Base-by-base conservation (phyloP, 225 moss, liverwort and hornwort species). In the Sphagnum tenellum region DNA sequence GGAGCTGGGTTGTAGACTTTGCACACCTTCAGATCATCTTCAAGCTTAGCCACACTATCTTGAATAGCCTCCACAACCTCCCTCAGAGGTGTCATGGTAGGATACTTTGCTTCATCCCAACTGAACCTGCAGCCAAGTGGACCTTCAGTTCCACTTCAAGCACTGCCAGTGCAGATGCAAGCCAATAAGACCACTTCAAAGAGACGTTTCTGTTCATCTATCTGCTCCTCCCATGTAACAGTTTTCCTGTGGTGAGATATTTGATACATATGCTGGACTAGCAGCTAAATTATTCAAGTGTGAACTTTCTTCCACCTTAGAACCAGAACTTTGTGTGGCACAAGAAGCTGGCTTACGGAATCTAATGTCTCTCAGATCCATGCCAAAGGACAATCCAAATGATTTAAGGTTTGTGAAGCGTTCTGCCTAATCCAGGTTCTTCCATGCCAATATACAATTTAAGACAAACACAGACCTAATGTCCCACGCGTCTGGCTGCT, bases 31-130 rank as follows among this genome's bases (percentile, higher is more conserved):
- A 98, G 81, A 76, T 98, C 98, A 66, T 98, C 98, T 77, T 98
- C 98, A 48, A 98, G 81, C 81, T 90, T 93, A 65, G 52, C 72
- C 73, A 98, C 93, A 65, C 73, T 86, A 67, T 90, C 90, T 63
- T 90, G 98, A 50, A 98, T 90, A 47, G 90, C 75, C 55, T 93
- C 93, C 73, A 90, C 90, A 66, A 83, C 86, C 79, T 98, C 96
- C 75, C 89, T 85, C 50, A 96, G 64, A 5, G 92, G 96, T 59
- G 92, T 81, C 92, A 96, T 87, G 57, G 85, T 74, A 58, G 96
- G 96, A 73, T 96, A 92, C 78, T 92, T 96, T 9, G 96, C 96
- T 77, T 96, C 96, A 72, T 96, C 96, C 96, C 96, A 96, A 54
- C 48, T 64, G 67, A 96, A 96, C 78, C 95, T 94, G 86, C 69